Conservation (phyloP, 2,329 filamentous ascomycete genomes). For the Aspergillus sp. region DNA sequence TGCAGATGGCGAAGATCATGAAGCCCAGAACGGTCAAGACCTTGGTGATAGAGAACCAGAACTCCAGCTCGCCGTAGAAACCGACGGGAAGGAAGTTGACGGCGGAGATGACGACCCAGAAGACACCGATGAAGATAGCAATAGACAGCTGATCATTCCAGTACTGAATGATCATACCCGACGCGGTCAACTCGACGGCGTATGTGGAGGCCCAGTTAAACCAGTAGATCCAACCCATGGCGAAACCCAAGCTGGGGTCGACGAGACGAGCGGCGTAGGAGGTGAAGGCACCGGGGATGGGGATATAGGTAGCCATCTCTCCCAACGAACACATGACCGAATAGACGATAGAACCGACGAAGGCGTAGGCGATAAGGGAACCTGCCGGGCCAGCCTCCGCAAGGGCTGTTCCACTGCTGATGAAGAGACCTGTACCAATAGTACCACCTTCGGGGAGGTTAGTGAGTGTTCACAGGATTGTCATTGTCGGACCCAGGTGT, state of each 20-base stretch:
- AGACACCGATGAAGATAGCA: slow-evolving; percentile 71
- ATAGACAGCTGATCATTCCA: slow-evolving; percentile 65
- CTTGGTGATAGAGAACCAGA: slow-evolving; percentile 72
- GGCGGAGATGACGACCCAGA: slow-evolving; percentile 68
- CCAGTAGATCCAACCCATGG: slow-evolving; percentile 82
- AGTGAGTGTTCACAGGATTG: background rate
- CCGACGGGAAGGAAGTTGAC: slow-evolving; percentile 71
- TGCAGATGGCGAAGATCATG: slow-evolving; percentile 73
- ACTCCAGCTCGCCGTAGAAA: slow-evolving; percentile 73
- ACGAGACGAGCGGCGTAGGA: slow-evolving; percentile 78
- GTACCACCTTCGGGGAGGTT: slow-evolving; percentile 52
- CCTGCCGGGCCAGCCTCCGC: slow-evolving; percentile 64
- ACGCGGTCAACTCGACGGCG: slow-evolving; percentile 69
- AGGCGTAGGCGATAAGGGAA: slow-evolving; percentile 66
- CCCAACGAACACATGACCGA: slow-evolving; percentile 67
- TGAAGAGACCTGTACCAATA: slow-evolving; percentile 71
- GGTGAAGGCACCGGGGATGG: slow-evolving; percentile 73
- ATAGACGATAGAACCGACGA: slow-evolving; percentile 71
- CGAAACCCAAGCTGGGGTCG: slow-evolving; percentile 69
- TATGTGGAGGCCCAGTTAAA: slow-evolving; percentile 75
- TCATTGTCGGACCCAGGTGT: background rate
- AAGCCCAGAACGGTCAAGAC: slow-evolving; percentile 75
- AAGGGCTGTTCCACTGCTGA: slow-evolving; percentile 65
- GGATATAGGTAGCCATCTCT: slow-evolving; percentile 76
- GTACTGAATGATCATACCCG: slow-evolving; percentile 73